phyloP scores from a whole-genome alignment of 2,329 filamentous ascomycete genomes.

The Epichloe glyceriae region DNA sequence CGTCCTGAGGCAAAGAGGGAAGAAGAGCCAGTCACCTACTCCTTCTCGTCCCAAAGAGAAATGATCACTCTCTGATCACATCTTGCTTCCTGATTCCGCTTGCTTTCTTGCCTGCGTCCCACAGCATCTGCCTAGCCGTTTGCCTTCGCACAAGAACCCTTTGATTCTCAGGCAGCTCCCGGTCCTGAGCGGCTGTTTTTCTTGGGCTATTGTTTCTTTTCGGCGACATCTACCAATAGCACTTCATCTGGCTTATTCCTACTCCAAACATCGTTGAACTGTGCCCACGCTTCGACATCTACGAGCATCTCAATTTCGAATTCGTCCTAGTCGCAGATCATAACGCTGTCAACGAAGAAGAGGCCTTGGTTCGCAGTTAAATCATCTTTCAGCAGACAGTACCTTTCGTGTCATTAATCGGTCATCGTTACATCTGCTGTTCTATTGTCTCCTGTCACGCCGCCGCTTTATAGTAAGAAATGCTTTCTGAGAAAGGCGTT shows the following conservation, averaged over 20 bases:
- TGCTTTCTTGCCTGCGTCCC: too few species aligned
- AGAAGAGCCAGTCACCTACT: not conserved
- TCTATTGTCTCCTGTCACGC: not conserved
- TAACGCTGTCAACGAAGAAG: not conserved
- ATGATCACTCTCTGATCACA: too few species aligned
- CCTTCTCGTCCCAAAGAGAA: too few species aligned
- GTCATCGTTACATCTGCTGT: not conserved
- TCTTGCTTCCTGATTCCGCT: too few species aligned
- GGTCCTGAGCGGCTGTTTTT: too few species aligned
- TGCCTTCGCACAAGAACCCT: too few species aligned
- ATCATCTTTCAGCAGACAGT: not conserved
- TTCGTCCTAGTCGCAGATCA: not conserved
- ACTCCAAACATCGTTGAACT: not conserved
- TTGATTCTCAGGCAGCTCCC: too few species aligned
- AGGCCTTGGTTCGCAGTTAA: not conserved
- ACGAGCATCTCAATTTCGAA: not conserved
- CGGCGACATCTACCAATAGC: too few species aligned
- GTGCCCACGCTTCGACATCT: not conserved
- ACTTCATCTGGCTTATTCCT: not conserved
- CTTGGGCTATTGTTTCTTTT: too few species aligned
- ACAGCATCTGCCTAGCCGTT: too few species aligned
- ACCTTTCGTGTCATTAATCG: not conserved
- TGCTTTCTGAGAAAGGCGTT: not conserved
- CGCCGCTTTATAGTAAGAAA: not conserved
- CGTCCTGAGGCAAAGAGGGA: not conserved